Percentiles rank a stretch among this genome's conserved stretches.
These are phyloP conservation scores for Anastatica hierochuntica DNA, from an alignment of 345 rosid genomes.

Conservation along the genomic window DNA sequence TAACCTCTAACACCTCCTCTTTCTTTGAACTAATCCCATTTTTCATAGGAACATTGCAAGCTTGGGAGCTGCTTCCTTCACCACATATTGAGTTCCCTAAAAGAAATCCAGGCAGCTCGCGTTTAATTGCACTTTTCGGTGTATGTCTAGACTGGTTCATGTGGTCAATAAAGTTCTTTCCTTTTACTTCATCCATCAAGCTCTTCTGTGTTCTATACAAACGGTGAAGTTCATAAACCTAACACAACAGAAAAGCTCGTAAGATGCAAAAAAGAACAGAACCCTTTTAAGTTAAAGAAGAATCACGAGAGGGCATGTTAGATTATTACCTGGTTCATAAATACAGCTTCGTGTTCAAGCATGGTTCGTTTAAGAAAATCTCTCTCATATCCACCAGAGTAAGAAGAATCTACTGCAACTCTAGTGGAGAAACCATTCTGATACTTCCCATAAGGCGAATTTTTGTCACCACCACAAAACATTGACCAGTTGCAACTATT, in stretches of 20 bases:
- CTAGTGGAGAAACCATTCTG: not conserved
- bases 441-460: slow-evolving; percentile 21
- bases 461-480: slow-evolving; percentile 37
- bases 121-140: slow-evolving; percentile 26
- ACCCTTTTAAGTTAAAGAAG: not conserved
- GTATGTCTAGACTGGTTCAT: no score
- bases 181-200: slow-evolving; percentile 57
- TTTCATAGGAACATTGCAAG: slow-evolving; percentile 15
- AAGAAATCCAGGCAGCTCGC: slow-evolving; percentile 39
- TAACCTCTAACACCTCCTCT: slow-evolving; percentile 21
- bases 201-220: slow-evolving; percentile 52
- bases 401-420: slow-evolving; percentile 30
- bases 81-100: slow-evolving; percentile 34
- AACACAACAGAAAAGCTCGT: not conserved
- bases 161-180: slow-evolving; percentile 20
- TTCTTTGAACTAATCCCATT: slow-evolving; percentile 20
- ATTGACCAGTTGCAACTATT: slow-evolving; percentile 54
- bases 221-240: slow-evolving; percentile 52
- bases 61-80: slow-evolving; percentile 26
- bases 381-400: slow-evolving; percentile 43
- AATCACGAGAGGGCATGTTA: not conserved
- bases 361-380: slow-evolving; percentile 59
- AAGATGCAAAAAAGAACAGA: not conserved
- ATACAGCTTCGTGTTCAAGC: slow-evolving; percentile 78
- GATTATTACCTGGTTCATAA: slow-evolving; percentile 64